Evolutionary conservation across 176 grass and related monocot genomes (phyloP).

Genomic region (Zizania latifolia): DNA sequence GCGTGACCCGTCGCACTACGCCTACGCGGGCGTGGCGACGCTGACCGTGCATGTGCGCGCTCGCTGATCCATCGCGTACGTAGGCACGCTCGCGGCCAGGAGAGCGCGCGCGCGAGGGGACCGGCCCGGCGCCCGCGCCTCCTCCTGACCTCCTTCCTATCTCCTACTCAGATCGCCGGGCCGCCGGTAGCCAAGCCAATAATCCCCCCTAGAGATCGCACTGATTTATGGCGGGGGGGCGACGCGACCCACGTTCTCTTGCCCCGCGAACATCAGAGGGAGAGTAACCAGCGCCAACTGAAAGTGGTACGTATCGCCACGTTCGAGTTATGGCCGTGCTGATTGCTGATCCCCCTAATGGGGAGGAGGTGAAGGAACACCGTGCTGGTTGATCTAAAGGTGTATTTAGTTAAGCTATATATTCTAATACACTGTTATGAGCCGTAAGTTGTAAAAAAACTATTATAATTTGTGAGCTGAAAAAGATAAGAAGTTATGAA

Average conservation of each 20-base stretch:
- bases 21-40: not conserved
- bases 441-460: too few relatives aligned
- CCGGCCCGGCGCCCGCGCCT: not conserved
- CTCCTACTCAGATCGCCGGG: too few relatives aligned
- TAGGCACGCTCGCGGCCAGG: not conserved
- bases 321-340: not conserved
- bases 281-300: not conserved
- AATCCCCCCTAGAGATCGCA: not conserved
- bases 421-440: too few relatives aligned
- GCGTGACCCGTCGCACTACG: not conserved
- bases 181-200: not conserved
- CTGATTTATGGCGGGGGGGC: not conserved
- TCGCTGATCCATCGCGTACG: not conserved
- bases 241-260: slow-evolving; percentile 22
- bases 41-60: not conserved
- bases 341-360: not conserved
- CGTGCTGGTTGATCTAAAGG: too few relatives aligned
- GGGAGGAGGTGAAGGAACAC: not conserved
- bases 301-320: not conserved
- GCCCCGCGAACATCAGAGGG: not conserved
- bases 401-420: too few relatives aligned
- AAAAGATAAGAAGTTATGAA: too few relatives aligned
- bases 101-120: not conserved
- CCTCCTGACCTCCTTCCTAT: too few relatives aligned
- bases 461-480: too few relatives aligned